Evolutionary conservation across 805 yeast species (phyloP).

Genomic region (Nakazawaea wyomingensis): DNA sequence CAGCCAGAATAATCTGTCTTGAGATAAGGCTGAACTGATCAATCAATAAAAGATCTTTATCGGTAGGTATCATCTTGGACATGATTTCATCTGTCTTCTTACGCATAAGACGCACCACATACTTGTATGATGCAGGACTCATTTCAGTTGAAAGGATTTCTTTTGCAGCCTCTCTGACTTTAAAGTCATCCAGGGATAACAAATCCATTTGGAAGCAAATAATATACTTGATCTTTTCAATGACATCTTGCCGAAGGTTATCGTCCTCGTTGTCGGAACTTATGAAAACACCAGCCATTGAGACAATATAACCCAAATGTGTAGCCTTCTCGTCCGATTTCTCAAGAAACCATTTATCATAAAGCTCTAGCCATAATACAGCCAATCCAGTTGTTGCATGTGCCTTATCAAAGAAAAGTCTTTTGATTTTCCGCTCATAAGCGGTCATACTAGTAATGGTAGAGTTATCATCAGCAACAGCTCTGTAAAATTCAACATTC

Average conservation of each 20-base stretch:
- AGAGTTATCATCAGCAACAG: slow-evolving; percentile 46
- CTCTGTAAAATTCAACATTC: slow-evolving; percentile 34
- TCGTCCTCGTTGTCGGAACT: slow-evolving; percentile 22
- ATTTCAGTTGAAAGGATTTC: slow-evolving; percentile 66
- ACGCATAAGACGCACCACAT: slow-evolving; percentile 41
- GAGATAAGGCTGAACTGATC: slow-evolving; percentile 47
- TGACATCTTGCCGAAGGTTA: slow-evolving; percentile 22
- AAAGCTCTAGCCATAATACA: slow-evolving; percentile 5
- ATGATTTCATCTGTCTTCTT: slow-evolving; percentile 29
- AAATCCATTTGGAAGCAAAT: slow-evolving; percentile 20
- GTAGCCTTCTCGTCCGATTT: background rate
- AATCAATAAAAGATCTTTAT: slow-evolving; percentile 30
- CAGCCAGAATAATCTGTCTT: slow-evolving; percentile 32
- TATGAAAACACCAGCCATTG: slow-evolving; percentile 61
- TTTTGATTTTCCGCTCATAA: slow-evolving; percentile 61
- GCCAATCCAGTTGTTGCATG: slow-evolving; percentile 10
- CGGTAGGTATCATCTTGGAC: slow-evolving; percentile 19
- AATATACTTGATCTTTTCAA: slow-evolving; percentile 21
- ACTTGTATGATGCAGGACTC: slow-evolving; percentile 50
- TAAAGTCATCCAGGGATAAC: slow-evolving; percentile 21
- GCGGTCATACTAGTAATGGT: slow-evolving; percentile 71
- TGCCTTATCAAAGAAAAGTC: slow-evolving; percentile 27
- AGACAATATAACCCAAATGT: slow-evolving; percentile 54
- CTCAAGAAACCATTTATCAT: slow-evolving; percentile 3
- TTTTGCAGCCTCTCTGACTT: slow-evolving; percentile 60